phyloP scores from a whole-genome alignment of 83 land plant genomes.

The Diphasiastrum complanatum region DNA sequence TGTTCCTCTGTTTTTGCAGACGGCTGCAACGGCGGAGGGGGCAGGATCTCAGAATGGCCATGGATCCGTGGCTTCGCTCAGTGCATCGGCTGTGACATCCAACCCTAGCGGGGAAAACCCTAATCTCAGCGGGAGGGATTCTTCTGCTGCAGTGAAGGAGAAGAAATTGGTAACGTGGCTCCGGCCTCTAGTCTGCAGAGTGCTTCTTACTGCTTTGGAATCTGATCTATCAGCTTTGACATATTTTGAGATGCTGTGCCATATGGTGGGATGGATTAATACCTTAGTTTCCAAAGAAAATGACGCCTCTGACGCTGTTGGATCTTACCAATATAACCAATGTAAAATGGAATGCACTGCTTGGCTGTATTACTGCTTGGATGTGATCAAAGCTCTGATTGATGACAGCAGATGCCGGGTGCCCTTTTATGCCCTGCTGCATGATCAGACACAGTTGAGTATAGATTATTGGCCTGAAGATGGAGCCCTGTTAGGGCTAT shows the following conservation, averaged over 20 bases:
- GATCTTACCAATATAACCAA: constrained; percentile 34
- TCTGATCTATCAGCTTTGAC: constrained; percentile 73
- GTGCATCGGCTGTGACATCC: constrained; percentile 8
- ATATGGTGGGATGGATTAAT: constrained; percentile 78
- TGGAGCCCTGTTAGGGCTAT: constrained; percentile 77
- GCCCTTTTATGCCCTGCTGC: constrained; percentile 91
- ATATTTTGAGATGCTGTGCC: constrained; percentile 62
- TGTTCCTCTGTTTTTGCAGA: constrained; percentile 15
- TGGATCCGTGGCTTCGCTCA: neutral
- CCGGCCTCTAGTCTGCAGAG: constrained; percentile 77
- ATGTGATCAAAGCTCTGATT: constrained; percentile 76
- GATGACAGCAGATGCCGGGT: constrained; percentile 72
- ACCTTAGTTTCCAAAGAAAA: constrained; percentile 50
- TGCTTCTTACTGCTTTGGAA: constrained; percentile 62
- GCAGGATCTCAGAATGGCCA: constrained; percentile 4
- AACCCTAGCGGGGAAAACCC: constrained; percentile 5
- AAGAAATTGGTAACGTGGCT: constrained; percentile 51
- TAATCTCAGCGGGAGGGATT: constrained; percentile 19
- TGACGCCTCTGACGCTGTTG: constrained; percentile 41
- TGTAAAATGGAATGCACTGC: constrained; percentile 49
- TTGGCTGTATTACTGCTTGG: constrained; percentile 81
- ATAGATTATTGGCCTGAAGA: constrained; percentile 89
- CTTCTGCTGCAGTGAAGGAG: constrained; percentile 8
- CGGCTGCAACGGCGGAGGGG: constrained; percentile 14
- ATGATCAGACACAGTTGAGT: constrained; percentile 75